Conservation (phyloP, 179 eudicot species). For the Spergularia azorica region DNA sequence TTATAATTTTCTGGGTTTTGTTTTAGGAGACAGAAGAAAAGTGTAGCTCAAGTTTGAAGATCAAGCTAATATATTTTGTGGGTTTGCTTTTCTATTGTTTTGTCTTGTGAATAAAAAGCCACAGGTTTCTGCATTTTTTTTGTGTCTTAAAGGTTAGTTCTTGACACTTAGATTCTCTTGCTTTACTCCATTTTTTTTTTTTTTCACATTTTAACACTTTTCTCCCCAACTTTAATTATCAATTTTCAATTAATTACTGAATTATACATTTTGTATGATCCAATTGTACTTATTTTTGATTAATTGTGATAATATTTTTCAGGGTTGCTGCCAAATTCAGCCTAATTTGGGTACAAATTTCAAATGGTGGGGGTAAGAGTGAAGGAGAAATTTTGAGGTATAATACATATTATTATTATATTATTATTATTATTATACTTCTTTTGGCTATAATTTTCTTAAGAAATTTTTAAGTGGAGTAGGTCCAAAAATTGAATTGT, state of each 20-base stretch:
- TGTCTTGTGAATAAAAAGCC: slow-evolving; percentile 21
- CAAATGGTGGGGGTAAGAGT: slow-evolving; percentile 21
- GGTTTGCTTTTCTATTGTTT: slow-evolving; percentile 27
- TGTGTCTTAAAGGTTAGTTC: slow-evolving; percentile 51
- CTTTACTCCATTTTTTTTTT: background rate
- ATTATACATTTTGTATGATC: background rate
- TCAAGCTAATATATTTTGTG: slow-evolving; percentile 25
- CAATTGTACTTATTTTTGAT: background rate
- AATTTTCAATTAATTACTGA: background rate
- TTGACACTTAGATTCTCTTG: slow-evolving; percentile 24
- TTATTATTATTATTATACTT: background rate
- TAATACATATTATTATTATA: background rate
- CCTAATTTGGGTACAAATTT: slow-evolving; percentile 1
- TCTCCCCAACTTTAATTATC: background rate
- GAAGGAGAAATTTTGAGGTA: slow-evolving; percentile 34
- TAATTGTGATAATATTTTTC: slow-evolving; percentile 1
- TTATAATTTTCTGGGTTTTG: slow-evolving; percentile 1
- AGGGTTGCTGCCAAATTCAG: background rate
- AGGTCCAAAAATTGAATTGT: slow-evolving; percentile 37
- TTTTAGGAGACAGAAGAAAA: background rate
- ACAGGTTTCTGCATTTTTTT: slow-evolving; percentile 29
- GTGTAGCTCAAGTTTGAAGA: slow-evolving; percentile 26
- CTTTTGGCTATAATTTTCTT: slow-evolving; percentile 28
- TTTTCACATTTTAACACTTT: background rate
- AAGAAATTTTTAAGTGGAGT: slow-evolving; percentile 30